These are phyloP conservation scores for Kodamaea plutei DNA, from an alignment of 1,139 yeast species.

Conservation along the genomic window DNA sequence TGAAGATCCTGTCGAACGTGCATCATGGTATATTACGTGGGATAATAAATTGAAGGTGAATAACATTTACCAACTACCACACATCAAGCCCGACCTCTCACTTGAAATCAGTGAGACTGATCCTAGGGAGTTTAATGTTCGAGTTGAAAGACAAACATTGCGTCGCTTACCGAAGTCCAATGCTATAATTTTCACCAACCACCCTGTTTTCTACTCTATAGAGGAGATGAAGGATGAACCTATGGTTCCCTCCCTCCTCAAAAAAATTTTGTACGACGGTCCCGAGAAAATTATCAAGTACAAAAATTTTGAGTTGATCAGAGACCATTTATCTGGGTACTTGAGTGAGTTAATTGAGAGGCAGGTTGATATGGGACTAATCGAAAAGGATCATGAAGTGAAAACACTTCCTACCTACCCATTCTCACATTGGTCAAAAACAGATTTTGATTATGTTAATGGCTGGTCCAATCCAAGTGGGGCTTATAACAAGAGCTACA, in stretches of 20 bases:
- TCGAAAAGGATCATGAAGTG: conserved; percentile 52
- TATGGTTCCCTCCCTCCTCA: conserved; percentile 59
- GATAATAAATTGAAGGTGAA: conserved; percentile 59
- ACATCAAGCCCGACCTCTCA: conserved; percentile 26
- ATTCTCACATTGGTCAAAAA: conserved; percentile 48
- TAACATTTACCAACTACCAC: conserved; percentile 48
- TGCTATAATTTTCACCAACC: conserved; percentile 57
- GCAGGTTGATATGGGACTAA: conserved; percentile 55
- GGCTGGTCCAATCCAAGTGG: conserved; percentile 45
- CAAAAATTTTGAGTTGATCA: conserved; percentile 53
- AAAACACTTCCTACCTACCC: conserved; percentile 63
- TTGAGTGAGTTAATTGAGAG: conserved; percentile 53
- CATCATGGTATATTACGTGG: conserved; percentile 73
- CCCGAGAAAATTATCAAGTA: conserved; percentile 63
- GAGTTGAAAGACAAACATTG: conserved; percentile 56
- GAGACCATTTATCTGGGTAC: conserved; percentile 58
- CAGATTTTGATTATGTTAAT: conserved; percentile 35
- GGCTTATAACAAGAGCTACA: conserved; percentile 18
- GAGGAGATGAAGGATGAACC: conserved; percentile 82
- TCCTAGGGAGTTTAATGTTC: conserved; percentile 47
- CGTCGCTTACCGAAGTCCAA: conserved; percentile 45
- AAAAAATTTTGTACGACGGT: conserved; percentile 60
- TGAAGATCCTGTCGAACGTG: conserved; percentile 63
- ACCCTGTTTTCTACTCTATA: conserved; percentile 64
- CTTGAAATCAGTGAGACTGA: conserved; percentile 31